These are phyloP conservation scores for Cyberlindnera subsufficiens DNA, from an alignment of 805 yeast species.

Conservation along the genomic window DNA sequence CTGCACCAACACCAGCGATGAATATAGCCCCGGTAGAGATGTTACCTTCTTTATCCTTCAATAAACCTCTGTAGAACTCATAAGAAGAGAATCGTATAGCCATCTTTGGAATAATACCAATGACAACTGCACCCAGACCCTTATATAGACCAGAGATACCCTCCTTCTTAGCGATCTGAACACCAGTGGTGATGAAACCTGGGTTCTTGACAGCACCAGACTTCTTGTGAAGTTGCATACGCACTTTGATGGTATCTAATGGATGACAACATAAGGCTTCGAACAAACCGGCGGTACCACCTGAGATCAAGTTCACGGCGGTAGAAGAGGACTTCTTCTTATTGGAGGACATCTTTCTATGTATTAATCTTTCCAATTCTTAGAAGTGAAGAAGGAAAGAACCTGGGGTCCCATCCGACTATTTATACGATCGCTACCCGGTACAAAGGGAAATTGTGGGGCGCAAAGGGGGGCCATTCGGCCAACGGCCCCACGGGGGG, in stretches of 20 bases:
- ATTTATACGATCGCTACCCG: no score
- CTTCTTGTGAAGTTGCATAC: constrained; percentile 87
- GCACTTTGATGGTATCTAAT: constrained; percentile 93
- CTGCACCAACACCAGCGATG: constrained; percentile 94
- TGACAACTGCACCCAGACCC: constrained; percentile 94
- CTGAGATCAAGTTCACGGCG: constrained; percentile 73
- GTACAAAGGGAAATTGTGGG: no score
- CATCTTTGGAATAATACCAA: constrained; percentile 98
- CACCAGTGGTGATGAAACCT: constrained; percentile 82
- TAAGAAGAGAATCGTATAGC: constrained; percentile 94
- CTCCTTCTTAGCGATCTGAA: constrained; percentile 70
- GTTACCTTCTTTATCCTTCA: constrained; percentile 57
- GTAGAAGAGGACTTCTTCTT: constrained; percentile 34
- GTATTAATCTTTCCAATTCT: neutral
- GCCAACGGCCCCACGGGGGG: no score
- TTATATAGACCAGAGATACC: constrained; percentile 84
- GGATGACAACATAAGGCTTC: constrained; percentile 99
- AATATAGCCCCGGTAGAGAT: constrained; percentile 74
- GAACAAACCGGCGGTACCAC: constrained; percentile 95
- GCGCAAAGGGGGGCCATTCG: no score
- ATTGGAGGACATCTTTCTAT: constrained; percentile 16
- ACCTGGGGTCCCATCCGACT: neutral
- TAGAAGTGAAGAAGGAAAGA: neutral
- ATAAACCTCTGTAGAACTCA: constrained; percentile 73
- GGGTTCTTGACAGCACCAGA: constrained; percentile 66